Base-by-base conservation (phyloP, 129 eudicot genomes). In the Escallonia herrerae region DNA sequence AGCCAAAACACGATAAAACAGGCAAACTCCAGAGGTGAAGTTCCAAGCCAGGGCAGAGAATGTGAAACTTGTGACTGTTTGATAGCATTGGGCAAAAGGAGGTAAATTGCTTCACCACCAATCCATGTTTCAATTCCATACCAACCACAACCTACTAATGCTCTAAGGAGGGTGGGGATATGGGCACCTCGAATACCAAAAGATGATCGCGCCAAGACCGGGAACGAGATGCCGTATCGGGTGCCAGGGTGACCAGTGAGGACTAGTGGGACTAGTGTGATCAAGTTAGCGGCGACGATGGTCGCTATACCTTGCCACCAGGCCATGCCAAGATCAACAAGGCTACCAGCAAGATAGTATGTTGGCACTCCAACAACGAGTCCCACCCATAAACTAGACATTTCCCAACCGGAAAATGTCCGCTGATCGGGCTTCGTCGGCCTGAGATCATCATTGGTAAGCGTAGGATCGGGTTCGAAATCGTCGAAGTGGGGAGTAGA, bases 231-330 rank as follows among this genome's bases (percentile, higher is more conserved):
- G 3, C 97, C 97, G 59, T 87, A 87, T 2, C 73, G 76, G 3
- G 96, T 81, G 15, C 98, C 98, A 0, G 95, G 95, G 48, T 91
- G 87, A 15, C 96, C 98, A 10, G 85, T 91, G 48, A 91, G 89
- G 57, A 87, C 71, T 14, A 91, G 59, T 0, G 98, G 96, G 54
- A 83, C 58, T 3, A 91, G 67, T 9, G 86, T 66, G 72, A 91
- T 76, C 8, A 85, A 12, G 59, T 91, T 91, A 38, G 96, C 98
- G 0, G 85, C 76, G 7, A 91, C 89, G 2, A 91, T 95, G 3
- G 96, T 91, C 43, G 89, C 80, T 58, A 91, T 88, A 2, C 96
- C 98, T 68, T 91, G 98, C 96, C 96, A 91, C 96, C 96, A 91
- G 8, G 98, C 70, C 98, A 91, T 91, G 3, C 98, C 98, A 14